Base-by-base conservation (phyloP, 306 rosid species). In the Cicer arietinum region DNA sequence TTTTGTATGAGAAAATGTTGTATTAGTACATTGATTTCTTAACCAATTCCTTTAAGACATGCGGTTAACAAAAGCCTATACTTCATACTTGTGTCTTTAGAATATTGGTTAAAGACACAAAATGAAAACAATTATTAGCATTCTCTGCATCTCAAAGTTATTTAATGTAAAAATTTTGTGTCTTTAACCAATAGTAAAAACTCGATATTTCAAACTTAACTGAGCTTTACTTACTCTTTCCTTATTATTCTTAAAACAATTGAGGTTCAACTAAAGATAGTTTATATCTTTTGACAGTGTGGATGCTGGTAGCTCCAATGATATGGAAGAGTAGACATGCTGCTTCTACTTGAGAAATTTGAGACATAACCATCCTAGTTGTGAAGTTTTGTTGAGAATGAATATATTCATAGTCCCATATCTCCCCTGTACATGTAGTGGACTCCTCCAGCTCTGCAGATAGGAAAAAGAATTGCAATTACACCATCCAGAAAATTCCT, bases 241-340 rank as follows among this genome's bases (percentile, higher is more conserved):
- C 17, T n/a, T 30, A 44, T 62, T 6, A 47, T 16, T 62, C 42
- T 70, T 48, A 35, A 59, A 48, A 66, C 73, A 17, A 63, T 4
- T 46, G 46, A 65, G 11, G 44, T 18, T 5, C 59, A 62, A 75
- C 41, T 74, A n/a, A 80, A 60, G 6, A 14, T 61, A 50, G 7
- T 39, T 70, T 67, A 7, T 56, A 14, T 75, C 3, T 16, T 58
- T 64, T 78, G 83, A 82, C 89, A 94, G 99, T 94, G 58, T 94
- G 99, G 99, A 89, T 92, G 87, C 84, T 86, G 79, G 86, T 92
- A 72, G 89, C 93, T 65, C 99, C 96, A 58, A 75, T 90, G 69
- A 69, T 94, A 77, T 89, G 91, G 97, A 88, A 89, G 82, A 37
- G 81, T 76, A 88, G 86, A 79, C 85, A 88, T 16, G 63, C 54